Evolutionary conservation across 805 yeast species (phyloP).

Genomic region (Ogataea paraovalis): DNA sequence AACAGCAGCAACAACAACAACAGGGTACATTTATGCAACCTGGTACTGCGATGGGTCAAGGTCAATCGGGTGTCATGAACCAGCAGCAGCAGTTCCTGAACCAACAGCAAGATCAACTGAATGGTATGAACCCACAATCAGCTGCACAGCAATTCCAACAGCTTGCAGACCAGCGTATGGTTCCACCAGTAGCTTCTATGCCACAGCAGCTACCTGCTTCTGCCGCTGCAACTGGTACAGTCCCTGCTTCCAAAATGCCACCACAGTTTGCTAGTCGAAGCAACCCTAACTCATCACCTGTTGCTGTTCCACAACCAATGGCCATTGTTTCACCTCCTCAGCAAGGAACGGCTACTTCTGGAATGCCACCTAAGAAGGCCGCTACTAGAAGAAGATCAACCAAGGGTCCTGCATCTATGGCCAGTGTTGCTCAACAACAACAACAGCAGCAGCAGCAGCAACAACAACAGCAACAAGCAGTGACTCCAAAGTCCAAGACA

Average conservation of each 20-base stretch:
- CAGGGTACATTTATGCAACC: conserved; percentile 14
- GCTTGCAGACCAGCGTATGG: conserved; percentile 20
- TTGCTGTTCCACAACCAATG: conserved; percentile 5
- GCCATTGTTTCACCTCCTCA: conserved; percentile 10
- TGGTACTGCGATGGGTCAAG: not conserved
- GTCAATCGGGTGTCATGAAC: conserved; percentile 6
- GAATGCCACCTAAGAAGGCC: conserved; percentile 17
- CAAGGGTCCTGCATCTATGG: conserved; percentile 4
- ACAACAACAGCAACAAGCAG: not conserved
- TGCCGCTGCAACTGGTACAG: not conserved
- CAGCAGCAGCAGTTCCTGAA: conserved; percentile 8
- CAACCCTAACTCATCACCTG: conserved; percentile 8
- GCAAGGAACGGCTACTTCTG: conserved; percentile 4
- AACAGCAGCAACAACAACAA: conserved; percentile 17
- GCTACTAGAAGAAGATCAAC: conserved; percentile 22
- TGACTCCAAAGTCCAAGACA: conserved; percentile 14
- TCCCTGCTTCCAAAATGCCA: conserved; percentile 7
- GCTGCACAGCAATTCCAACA: conserved; percentile 26
- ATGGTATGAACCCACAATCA: conserved; percentile 11
- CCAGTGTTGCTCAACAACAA: conserved; percentile 6
- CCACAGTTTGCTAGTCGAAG: conserved; percentile 13
- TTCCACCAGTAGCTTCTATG: conserved; percentile 12
- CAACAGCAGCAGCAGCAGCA: no score
- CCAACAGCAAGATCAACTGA: conserved; percentile 6
- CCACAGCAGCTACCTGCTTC: not conserved